These are phyloP conservation scores for Vanrija humicola DNA, from an alignment of 1,284 basidiomycete genomes.

Conservation along the genomic window DNA sequence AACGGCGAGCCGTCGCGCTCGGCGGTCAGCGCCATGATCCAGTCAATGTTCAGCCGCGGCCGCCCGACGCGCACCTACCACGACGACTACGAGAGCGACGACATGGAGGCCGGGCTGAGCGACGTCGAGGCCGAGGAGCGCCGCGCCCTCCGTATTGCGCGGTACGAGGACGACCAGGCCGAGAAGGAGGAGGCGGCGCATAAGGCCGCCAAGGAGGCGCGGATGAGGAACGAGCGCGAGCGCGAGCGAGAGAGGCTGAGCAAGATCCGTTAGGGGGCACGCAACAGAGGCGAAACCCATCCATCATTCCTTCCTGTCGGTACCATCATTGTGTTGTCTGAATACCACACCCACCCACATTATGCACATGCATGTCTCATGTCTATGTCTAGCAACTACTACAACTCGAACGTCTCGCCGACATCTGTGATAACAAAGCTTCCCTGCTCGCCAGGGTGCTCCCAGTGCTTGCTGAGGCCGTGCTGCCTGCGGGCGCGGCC, in stretches of 20 bases:
- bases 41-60: slow-evolving; percentile 15
- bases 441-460: slow-evolving; percentile 20
- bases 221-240: slow-evolving; percentile 16
- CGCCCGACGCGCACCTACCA: slow-evolving; percentile 15
- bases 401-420: slow-evolving; percentile 37
- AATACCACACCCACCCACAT: not conserved
- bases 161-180: slow-evolving; percentile 38
- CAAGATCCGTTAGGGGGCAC: no score
- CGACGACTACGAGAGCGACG: slow-evolving; percentile 24
- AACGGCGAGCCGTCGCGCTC: slow-evolving; percentile 5
- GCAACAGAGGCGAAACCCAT: not conserved
- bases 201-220: slow-evolving; percentile 28
- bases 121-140: slow-evolving; percentile 42
- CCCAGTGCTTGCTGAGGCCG: slow-evolving; percentile 33
- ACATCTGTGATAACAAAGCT: slow-evolving; percentile 44
- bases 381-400: not conserved
- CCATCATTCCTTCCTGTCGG: not conserved
- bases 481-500: slow-evolving; percentile 31
- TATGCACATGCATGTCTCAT: not conserved
- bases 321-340: no score
- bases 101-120: slow-evolving; percentile 45
- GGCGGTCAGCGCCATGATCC: slow-evolving; percentile 17
- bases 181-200: slow-evolving; percentile 37
- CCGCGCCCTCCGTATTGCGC: slow-evolving; percentile 33
- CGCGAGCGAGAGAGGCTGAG: slow-evolving; percentile 1